phyloP scores from a whole-genome alignment of 2,329 filamentous ascomycete genomes.

The Ceratocystis variospora region DNA sequence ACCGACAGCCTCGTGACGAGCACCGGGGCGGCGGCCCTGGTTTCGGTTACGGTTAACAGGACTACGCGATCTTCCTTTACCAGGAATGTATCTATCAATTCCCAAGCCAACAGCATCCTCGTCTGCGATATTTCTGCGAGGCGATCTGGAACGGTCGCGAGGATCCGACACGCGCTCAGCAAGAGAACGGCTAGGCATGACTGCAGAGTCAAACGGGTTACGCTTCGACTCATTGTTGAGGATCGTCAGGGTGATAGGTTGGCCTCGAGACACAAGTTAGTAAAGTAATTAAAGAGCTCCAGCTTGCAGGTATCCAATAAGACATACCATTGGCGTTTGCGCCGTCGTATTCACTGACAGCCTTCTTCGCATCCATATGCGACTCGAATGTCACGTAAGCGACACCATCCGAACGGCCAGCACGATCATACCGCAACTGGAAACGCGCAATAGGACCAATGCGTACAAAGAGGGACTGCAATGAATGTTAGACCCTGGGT shows the following conservation, averaged over 20 bases:
- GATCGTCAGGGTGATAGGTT: slow-evolving; percentile 64
- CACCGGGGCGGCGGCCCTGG: slow-evolving; percentile 38
- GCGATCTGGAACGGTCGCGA: slow-evolving; percentile 50
- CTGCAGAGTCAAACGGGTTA: slow-evolving; percentile 44
- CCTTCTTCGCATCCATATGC: slow-evolving; percentile 55
- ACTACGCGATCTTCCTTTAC: slow-evolving; percentile 43
- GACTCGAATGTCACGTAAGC: slow-evolving; percentile 71
- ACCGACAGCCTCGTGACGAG: slow-evolving; percentile 31
- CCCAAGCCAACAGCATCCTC: slow-evolving; percentile 50
- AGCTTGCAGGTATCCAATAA: neutral
- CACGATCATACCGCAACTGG: slow-evolving; percentile 68
- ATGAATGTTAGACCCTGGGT: neutral
- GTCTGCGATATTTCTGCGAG: slow-evolving; percentile 33
- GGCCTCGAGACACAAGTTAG: slow-evolving; percentile 34
- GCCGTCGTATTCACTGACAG: slow-evolving; percentile 70
- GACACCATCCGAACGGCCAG: slow-evolving; percentile 72
- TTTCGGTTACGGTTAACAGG: slow-evolving; percentile 29
- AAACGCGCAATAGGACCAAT: slow-evolving; percentile 61
- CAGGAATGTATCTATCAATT: slow-evolving; percentile 70
- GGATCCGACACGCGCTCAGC: slow-evolving; percentile 47
- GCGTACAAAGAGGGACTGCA: slow-evolving; percentile 47
- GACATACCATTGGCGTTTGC: slow-evolving; percentile 68
- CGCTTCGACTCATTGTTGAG: slow-evolving; percentile 39
- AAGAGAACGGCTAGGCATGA: slow-evolving; percentile 42
- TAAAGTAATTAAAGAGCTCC: neutral